Evolutionary conservation across 768 basidiomycete genomes (phyloP).

Genomic region (Trametes maxima): DNA sequence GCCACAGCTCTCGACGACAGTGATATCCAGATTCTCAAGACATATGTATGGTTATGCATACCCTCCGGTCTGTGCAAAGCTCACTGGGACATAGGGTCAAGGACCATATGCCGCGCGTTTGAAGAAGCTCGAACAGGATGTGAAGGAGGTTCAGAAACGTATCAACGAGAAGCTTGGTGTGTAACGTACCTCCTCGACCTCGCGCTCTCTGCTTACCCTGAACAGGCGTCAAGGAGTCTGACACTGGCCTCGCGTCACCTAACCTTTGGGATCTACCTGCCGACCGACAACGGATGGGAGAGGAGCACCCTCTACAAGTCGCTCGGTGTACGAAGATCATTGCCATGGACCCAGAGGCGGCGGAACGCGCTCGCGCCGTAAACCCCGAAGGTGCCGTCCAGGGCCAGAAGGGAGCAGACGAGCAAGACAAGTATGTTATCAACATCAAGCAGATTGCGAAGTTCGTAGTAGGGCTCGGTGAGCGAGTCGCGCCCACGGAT

Average conservation of each 20-base stretch:
- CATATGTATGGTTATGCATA: constrained; percentile 66
- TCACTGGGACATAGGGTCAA: constrained; percentile 71
- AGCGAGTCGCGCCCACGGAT: constrained; percentile 95
- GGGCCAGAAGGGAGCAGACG: constrained; percentile 96
- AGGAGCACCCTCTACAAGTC: constrained; percentile 94
- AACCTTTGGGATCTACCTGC: constrained; percentile 97
- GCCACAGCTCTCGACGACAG: constrained; percentile 89
- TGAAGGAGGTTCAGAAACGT: constrained; percentile 94
- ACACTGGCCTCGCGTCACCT: constrained; percentile 95
- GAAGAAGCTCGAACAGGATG: constrained; percentile 88
- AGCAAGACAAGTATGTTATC: constrained; percentile 99
- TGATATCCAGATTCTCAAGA: constrained; percentile 98
- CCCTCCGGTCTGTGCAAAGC: constrained; percentile 2
- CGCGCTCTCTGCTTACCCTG: constrained; percentile 7
- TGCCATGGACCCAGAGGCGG: constrained; percentile 72
- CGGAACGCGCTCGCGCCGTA: constrained; percentile 76
- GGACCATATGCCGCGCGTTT: constrained; percentile 91
- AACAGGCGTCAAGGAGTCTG: constrained; percentile 93
- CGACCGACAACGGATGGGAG: constrained; percentile 87
- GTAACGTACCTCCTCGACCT: constrained; percentile 10
- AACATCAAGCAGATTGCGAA: constrained; percentile 99
- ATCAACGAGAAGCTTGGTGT: constrained; percentile 97
- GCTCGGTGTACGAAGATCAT: constrained; percentile 99
- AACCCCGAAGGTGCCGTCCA: constrained; percentile 77
- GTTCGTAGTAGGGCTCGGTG: constrained; percentile 96